These are phyloP conservation scores for Penicillium frequentans DNA, from an alignment of 2,329 filamentous ascomycete genomes.

Conservation along the genomic window DNA sequence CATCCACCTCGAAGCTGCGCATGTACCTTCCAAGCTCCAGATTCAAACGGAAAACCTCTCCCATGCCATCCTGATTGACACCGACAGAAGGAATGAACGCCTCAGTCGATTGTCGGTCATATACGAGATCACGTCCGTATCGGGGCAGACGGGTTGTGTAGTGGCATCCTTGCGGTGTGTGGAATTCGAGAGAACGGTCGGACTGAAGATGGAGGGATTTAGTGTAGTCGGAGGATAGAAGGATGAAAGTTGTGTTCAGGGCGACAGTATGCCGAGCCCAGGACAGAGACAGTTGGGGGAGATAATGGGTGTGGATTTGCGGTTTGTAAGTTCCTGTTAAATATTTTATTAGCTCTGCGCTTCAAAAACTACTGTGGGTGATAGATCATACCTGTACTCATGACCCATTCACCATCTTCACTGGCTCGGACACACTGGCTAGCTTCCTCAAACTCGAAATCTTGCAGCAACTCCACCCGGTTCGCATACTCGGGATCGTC, in stretches of 20 bases:
- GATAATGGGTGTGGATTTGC: constrained; percentile 93
- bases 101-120: constrained; percentile 79
- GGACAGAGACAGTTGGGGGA: constrained; percentile 90
- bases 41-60: constrained; percentile 91
- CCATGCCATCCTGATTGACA: constrained; percentile 78
- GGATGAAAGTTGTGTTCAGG: constrained; percentile 85
- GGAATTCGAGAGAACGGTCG: constrained; percentile 89
- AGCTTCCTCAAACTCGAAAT: constrained; percentile 97
- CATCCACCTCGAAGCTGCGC: constrained; percentile 88
- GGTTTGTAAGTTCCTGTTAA: constrained; percentile 65
- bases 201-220: constrained; percentile 93
- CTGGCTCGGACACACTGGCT: constrained; percentile 86
- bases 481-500: constrained; percentile 90
- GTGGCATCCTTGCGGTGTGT: constrained; percentile 84
- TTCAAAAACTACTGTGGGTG: background rate
- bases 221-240: constrained; percentile 87
- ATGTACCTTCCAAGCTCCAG: constrained; percentile 91
- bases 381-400: constrained; percentile 73
- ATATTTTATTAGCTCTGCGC: background rate
- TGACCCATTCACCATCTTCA: constrained; percentile 95
- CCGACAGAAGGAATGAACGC: constrained; percentile 85
- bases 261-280: constrained; percentile 89
- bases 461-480: constrained; percentile 90
- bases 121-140: constrained; percentile 87
- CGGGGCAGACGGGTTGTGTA: constrained; percentile 86